Base-by-base conservation (phyloP, 2,329 filamentous ascomycete species). In the Microdochium paspali region DNA sequence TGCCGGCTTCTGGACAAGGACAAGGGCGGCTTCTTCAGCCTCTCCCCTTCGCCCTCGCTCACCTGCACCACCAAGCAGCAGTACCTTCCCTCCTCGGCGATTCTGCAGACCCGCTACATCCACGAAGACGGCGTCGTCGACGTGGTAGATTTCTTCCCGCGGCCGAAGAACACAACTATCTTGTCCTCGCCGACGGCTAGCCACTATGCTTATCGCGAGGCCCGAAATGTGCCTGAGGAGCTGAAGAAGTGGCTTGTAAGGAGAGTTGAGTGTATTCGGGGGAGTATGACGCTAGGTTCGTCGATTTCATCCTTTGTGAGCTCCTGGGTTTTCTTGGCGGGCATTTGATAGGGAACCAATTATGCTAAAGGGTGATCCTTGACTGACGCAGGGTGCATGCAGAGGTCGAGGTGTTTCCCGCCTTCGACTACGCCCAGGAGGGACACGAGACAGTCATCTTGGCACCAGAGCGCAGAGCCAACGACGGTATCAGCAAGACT, bases 41-140 rank as follows among this genome's bases (percentile, higher is more conserved):
- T 90, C 54, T 65, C 74, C n/a, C 75, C 79, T 21, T 71, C 73
- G 2, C 54, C 66, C 1, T 62, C 70, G 10, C 60, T 75, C 24
- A 67, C 67, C 6, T 81, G 74, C 56, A 87, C 84, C 2, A 87
- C 80, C 30, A 90, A 90, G 62, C 85, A 90, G 65, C 81, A 86
- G 58, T 90, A 90, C 56, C 72, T 89, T 2, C 84, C 85, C 0
- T 85, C 81, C 10, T 84, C 82, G 44, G 88, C 86, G 56, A 83
- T 90, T 50, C 69, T 90, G 2, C 82, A 88, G 61, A 90, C 86
- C 1, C 74, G 85, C n/a, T 89, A 85, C 61, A 84, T 88, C 53
- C 78, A 84, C 52, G 85, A 90, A 55, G 78, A 85, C 48, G 86
- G 85, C 1, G 85, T 88, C 1, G 77, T 85, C 10, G 84, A 86